A percentile compares a stretch with the other conserved stretches of the same genome.
phyloP scores from a whole-genome alignment of 2,329 filamentous ascomycete genomes.

The Cylindrodendrum hubeiense region DNA sequence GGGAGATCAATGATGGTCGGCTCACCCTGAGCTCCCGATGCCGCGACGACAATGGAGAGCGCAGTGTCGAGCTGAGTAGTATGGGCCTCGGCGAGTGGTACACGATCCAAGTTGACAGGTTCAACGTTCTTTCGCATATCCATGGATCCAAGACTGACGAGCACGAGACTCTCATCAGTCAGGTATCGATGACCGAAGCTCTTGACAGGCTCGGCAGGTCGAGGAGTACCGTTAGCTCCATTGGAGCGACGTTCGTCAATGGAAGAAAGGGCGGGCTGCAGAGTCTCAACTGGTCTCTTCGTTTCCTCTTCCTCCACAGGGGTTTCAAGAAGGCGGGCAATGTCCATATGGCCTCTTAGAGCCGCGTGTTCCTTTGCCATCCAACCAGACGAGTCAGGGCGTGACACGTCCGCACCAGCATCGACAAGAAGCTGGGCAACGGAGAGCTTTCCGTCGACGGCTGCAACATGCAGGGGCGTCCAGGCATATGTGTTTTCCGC shows the following conservation, averaged over 20 bases:
- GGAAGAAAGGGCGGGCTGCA: constrained; percentile 58
- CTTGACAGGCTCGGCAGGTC: constrained; percentile 84
- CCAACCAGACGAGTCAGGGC: constrained; percentile 90
- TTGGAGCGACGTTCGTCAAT: constrained; percentile 71
- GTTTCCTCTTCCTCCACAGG: constrained; percentile 54
- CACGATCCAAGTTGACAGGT: constrained; percentile 87
- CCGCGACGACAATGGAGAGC: constrained; percentile 90
- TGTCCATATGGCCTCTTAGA: constrained; percentile 86
- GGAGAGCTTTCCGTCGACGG: constrained; percentile 84
- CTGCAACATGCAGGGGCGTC: constrained; percentile 95
- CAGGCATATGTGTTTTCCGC: constrained; percentile 88
- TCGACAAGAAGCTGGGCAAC: constrained; percentile 83
- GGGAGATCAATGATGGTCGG: constrained; percentile 92
- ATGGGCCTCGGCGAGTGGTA: constrained; percentile 89
- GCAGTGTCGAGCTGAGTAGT: constrained; percentile 95
- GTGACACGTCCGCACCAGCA: constrained; percentile 81
- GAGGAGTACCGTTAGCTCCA: constrained; percentile 58
- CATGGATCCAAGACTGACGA: constrained; percentile 95
- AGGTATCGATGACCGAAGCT: constrained; percentile 97
- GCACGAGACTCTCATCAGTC: constrained; percentile 86
- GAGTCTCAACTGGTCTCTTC: constrained; percentile 36
- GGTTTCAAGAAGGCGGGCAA: constrained; percentile 77
- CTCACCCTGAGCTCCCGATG: constrained; percentile 86
- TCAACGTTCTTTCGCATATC: constrained; percentile 86
- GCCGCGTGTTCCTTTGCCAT: constrained; percentile 94